Evolutionary conservation across 805 yeast species (phyloP), one percentile per base, ranked within the genome.

Genomic region (Metschnikowia cerradonensis): DNA sequence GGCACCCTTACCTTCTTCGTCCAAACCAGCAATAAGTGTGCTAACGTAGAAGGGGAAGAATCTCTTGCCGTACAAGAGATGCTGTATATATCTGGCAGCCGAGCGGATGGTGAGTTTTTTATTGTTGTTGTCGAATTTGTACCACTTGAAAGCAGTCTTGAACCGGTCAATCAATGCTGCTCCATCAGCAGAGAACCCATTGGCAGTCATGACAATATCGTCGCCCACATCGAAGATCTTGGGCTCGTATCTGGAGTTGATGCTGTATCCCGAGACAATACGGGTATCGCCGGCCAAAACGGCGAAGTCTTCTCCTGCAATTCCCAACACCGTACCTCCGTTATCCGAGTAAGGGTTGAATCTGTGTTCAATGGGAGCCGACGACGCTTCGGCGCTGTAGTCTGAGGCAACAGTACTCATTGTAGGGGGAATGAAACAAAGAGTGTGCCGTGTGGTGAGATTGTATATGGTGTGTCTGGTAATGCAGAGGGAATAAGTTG

Each of bases 281-380:
- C 99, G 86, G n/a, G 99, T 94, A 68, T 94, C 99, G 42, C 98
- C 98, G 0, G 99, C 99, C 54, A 94, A 77, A 34, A 94, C 94
- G 17, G 96, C 97, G 64, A 90, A 94, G 70, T 94, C 97, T 67
- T 90, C 88, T 46, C 99, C 99, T 1, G 99, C 97, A 70, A 94
- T 94, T 48, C 98, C 99, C 59, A 94, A 74, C 49, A 92, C 91
- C 6, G 98, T 92, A 63, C 99, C 99, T 61, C 99, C 99, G 62
- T 91, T 90, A 70, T 91, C 96, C 31, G 92, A 75, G 74, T 90
- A 90, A 36, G 97, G 97, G 65, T 90, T 90, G 74, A 90, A 90
- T 67, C 86, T 79, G 69, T 91, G 96, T 67, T 90, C 96, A 65
- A 90, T 90, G 53, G 97, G 97, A 15, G 68, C 69, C 11, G 67